Base-by-base conservation (phyloP, 129 eudicot genomes). In the Glebionis coronaria region DNA sequence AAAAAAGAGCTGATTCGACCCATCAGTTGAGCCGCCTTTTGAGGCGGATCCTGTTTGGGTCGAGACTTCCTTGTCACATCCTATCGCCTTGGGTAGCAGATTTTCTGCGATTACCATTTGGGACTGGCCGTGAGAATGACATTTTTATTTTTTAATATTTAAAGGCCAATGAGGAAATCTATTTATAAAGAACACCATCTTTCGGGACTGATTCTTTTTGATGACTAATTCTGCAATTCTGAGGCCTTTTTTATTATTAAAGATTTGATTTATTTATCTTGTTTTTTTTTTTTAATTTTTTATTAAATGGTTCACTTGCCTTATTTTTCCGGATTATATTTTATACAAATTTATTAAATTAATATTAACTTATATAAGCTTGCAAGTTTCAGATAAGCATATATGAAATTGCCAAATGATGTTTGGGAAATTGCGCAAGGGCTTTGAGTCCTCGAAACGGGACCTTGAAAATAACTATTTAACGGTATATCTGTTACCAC, bases 361-460 rank as follows among this genome's bases (percentile, higher is more conserved):
- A n/a, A n/a, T n/a, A n/a, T n/a, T n/a, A n/a, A n/a, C n/a, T n/a
- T n/a, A n/a, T n/a, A n/a, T n/a, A n/a, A n/a, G n/a, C n/a, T n/a
- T n/a, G n/a, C n/a, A n/a, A n/a, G n/a, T n/a, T n/a, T n/a, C n/a
- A n/a, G n/a, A n/a, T n/a, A n/a, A n/a, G n/a, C n/a, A n/a, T n/a
- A n/a, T n/a, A n/a, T n/a, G n/a, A n/a, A n/a, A n/a, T n/a, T 73
- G 88, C 82, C 94, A 76, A 29, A 78, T 86, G 88, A 86, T 86
- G 94, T 73, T 78, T 86, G 93, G 90, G 87, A 81, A 65, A 76
- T 76, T 87, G 95, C 90, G 95, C 95, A 87, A 84, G 90, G 95
- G 95, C 90, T 87, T 79, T 87, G 90, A 87, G 84, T 78, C 78
- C 80, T 67, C 76, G n/a, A n/a, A n/a, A n/a, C n/a, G n/a, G n/a